These are phyloP conservation scores for Asterophora lycoperdoides DNA, from an alignment of 768 basidiomycete species.

Conservation along the genomic window DNA sequence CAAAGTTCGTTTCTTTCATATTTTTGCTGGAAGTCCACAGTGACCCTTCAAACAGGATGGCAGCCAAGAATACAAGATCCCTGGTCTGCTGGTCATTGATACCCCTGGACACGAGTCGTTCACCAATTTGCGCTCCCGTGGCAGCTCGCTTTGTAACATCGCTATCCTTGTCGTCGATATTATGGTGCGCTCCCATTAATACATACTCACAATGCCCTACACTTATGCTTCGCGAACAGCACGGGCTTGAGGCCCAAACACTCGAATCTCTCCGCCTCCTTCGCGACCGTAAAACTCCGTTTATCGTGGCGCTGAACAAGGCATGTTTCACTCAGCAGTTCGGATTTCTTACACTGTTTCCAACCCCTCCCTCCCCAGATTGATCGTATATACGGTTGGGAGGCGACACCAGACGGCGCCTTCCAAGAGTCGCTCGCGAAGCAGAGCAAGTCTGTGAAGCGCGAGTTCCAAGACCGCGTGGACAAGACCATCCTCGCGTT, in stretches of 20 bases:
- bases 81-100: slow-evolving; percentile 93
- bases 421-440: slow-evolving; percentile 88
- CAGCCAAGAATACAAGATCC: slow-evolving; percentile 89
- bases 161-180: slow-evolving; percentile 99
- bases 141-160: slow-evolving; percentile 97
- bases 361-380: slow-evolving; percentile 50
- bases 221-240: slow-evolving; percentile 41
- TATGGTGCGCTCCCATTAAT: slow-evolving; percentile 52
- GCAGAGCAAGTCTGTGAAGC: slow-evolving; percentile 73
- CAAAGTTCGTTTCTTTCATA: slow-evolving; percentile 42
- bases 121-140: slow-evolving; percentile 92
- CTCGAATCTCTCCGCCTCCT: slow-evolving; percentile 92
- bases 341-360: neutral
- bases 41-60: slow-evolving; percentile 49
- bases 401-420: slow-evolving; percentile 83
- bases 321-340: slow-evolving; percentile 30
- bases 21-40: neutral
- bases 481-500: slow-evolving; percentile 86
- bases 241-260: slow-evolving; percentile 97
- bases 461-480: slow-evolving; percentile 89
- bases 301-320: slow-evolving; percentile 98
- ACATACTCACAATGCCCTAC: neutral
- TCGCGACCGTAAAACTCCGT: slow-evolving; percentile 91
- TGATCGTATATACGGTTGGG: slow-evolving; percentile 97
- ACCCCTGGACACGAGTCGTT: slow-evolving; percentile 99